Base-by-base conservation (phyloP, 108 stramenopile species). In the Stephanodiscus minutulus region DNA sequence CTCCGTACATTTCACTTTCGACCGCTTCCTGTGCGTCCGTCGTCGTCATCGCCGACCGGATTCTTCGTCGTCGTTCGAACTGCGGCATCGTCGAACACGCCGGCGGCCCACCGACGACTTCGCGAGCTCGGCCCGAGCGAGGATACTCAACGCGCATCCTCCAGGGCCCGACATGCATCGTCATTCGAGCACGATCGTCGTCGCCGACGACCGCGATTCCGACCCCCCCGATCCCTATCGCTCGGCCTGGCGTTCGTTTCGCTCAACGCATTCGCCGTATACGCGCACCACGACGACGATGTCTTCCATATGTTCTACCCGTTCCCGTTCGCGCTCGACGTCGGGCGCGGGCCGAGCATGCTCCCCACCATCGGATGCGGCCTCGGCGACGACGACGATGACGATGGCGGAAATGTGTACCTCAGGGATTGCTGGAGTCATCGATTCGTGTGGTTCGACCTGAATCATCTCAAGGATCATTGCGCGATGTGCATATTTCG, bases 321-420 rank as follows among this genome's bases (percentile, higher is more conserved):
- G 22, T 41, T 82, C 3, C 90, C 90, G 9, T 87, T 82, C 33
- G 75, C 85, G 3, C 57, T 88, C 20, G 86, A 87, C 57, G 61
- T n/a, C 73, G 27, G 83, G 81, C 17, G 20, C 71, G 7, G 92
- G 92, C 10, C 83, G 85, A 88, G 87, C 56, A 94, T 94, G 92
- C 27, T 94, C 25, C 92, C 92, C 1, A 94, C 90, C 18, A 87
- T 94, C 39, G 77, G 76, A 29, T 74, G 79, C 25, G 74, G 72
- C 52, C 87, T 76, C 29, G 64, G 49, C 15, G 27, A 27, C 10
- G 55, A 27, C 3, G 50, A 13, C 18, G 73, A 70, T 48, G 89
- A 77, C 31, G 24, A 18, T 4, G 6, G 18, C 18, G 20, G 12
- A 1, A 86, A 91, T 59, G 13, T 90, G n/a, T 94, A 85, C 74